Conservation (phyloP, 2,329 filamentous ascomycete species). For the Furcasterigmium furcatum region DNA sequence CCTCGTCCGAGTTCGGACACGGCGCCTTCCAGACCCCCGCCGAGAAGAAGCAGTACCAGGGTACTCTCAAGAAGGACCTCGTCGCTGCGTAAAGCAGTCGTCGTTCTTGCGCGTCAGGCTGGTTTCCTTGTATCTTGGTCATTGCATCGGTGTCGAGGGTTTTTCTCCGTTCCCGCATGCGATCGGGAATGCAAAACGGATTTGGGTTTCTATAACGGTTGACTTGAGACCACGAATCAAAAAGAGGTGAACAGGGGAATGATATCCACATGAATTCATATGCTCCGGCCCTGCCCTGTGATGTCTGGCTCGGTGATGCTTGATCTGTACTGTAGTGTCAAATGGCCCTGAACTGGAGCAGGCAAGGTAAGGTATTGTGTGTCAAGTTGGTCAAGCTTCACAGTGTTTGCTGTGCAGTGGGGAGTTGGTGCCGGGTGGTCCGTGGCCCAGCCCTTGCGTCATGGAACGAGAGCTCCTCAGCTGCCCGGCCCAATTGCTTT, state of each 20-base stretch:
- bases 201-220: conserved; percentile 9
- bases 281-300: not conserved
- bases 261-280: conserved; percentile 11
- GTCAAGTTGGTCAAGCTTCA: no score
- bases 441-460: no score
- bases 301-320: not conserved
- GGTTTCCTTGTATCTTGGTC: conserved; percentile 41
- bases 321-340: not conserved
- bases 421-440: no score
- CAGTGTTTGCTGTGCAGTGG: no score
- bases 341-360: no score
- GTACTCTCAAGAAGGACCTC: conserved; percentile 98
- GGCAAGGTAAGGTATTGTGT: no score
- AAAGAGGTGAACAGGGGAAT: conserved; percentile 13
- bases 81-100: conserved; percentile 37
- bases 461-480: no score
- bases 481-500: no score
- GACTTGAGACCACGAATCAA: conserved; percentile 15
- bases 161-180: conserved; percentile 22
- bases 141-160: conserved; percentile 56
- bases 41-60: conserved; percentile 97
- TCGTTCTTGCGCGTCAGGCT: conserved; percentile 5
- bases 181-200: conserved; percentile 7
- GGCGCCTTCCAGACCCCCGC: conserved; percentile 98
- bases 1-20: conserved; percentile 99